Evolutionary conservation across 768 basidiomycete species (phyloP), one percentile per base, ranked within the genome.

Genomic region (Leccinum olivaceopallidum): DNA sequence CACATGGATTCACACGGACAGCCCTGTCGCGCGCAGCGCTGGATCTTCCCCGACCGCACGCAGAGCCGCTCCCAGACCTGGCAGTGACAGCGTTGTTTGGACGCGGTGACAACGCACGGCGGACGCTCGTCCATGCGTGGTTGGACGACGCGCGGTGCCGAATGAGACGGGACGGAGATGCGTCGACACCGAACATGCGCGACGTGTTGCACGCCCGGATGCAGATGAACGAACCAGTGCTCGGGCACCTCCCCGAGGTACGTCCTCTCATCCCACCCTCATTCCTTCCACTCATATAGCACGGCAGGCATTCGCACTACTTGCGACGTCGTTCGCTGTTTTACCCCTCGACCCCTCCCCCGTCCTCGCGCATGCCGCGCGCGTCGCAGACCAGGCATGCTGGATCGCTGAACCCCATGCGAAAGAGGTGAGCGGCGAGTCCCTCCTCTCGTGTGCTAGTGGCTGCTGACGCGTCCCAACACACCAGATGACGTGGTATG

Each of bases 1-100:
- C 80, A 6, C 82, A 90, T 64, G 92, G 92, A 9, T 94, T 94
- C 71, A 88, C 91, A 12, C 83, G 91, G 20, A 79, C 84, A 30
- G 80, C 89, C 0, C 79, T 93, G 10, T 81, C 90, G 4, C 81
- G 77, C 53, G 85, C 90, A 22, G 89, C 82, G 7, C 79, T 89
- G 5, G 70, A 77, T 2, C 77, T 90, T 2, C 77, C 79, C 1
- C 69, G 75, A 61, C 78, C 75, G 0, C 86, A 85, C 66, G 24
- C 79, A 1, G 75, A 81, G 58, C 89, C 89, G 7, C 83, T 94
- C 22, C 81, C 86, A 1, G 90, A 93, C 59, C 75, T 79, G 0
- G 87, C 90, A 0, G 82, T 94, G 22, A 83, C 87, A 2, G 81
- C 88, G 6, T 76, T 94, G 6, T 94, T 93, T 73, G 92, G 92